These are phyloP conservation scores for Chenopodium album DNA, from an alignment of 148 eudicot genomes.

Conservation along the genomic window DNA sequence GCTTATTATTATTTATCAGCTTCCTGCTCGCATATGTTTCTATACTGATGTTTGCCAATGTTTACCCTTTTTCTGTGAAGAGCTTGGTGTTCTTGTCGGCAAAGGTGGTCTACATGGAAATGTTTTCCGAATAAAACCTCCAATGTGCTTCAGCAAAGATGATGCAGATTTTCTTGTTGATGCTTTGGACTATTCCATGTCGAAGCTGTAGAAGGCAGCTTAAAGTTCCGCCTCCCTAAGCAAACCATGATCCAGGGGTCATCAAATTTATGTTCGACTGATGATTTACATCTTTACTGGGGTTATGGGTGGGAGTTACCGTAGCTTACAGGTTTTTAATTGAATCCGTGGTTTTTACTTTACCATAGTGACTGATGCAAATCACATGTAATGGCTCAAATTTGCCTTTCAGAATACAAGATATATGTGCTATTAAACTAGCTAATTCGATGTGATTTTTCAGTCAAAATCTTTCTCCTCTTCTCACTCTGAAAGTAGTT, in stretches of 20 bases:
- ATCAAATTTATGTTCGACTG: background rate
- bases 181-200: constrained; percentile 77
- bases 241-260: background rate
- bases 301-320: background rate
- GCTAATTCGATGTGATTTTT: constrained; percentile 1
- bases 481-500: background rate
- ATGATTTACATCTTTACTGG: background rate
- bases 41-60: constrained; percentile 12
- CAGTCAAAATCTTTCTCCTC: background rate
- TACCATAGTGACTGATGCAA: background rate
- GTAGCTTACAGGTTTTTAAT: background rate
- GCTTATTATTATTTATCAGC: constrained; percentile 2
- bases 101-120: constrained; percentile 97
- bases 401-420: background rate
- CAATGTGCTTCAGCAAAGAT: constrained; percentile 88
- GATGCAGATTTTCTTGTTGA: constrained; percentile 98
- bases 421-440: background rate
- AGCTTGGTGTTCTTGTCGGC: constrained; percentile 87
- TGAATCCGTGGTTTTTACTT: background rate
- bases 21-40: background rate
- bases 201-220: constrained; percentile 49
- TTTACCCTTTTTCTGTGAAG: constrained; percentile 35
- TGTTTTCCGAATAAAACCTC: constrained; percentile 95
- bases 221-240: background rate
- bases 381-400: constrained; percentile 2